Conservation (phyloP, 2,329 filamentous ascomycete genomes). For the Neopestalotiopsis sp. region DNA sequence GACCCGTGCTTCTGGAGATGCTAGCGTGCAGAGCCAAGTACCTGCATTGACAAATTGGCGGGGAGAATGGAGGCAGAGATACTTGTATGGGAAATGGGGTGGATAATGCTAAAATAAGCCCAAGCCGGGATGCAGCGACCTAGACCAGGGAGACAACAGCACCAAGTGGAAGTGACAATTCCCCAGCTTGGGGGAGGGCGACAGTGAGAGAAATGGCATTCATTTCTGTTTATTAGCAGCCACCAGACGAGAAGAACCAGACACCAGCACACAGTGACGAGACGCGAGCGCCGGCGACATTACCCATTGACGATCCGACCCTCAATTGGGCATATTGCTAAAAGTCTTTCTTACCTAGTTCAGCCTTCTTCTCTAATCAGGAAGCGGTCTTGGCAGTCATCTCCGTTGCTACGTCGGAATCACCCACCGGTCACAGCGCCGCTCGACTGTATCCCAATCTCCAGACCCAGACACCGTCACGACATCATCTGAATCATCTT, state of each 20-base stretch:
- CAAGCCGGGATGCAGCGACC: background rate
- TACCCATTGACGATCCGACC: background rate
- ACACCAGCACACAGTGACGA: too few relatives aligned
- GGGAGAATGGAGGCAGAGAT: background rate
- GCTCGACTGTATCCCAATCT: constrained; percentile 1
- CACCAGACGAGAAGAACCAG: background rate
- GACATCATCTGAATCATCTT: background rate
- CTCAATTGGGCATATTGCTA: background rate
- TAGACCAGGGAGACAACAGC: constrained; percentile 5
- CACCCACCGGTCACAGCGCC: constrained; percentile 12
- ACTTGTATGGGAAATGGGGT: background rate
- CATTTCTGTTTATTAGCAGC: background rate
- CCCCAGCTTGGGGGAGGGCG: background rate
- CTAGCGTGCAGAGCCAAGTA: constrained; percentile 1
- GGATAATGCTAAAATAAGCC: constrained; percentile 16
- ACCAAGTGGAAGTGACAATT: constrained; percentile 3
- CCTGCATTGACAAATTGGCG: background rate
- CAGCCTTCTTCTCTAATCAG: background rate
- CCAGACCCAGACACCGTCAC: constrained; percentile 9
- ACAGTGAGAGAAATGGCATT: background rate
- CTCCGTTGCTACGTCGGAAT: constrained; percentile 3
- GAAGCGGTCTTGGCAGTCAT: constrained; percentile 12
- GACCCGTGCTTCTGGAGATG: constrained; percentile 7
- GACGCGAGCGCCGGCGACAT: background rate
- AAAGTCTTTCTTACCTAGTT: background rate